Conservation (phyloP, 176 grass and related monocot genomes). For the Avena atlantica region DNA sequence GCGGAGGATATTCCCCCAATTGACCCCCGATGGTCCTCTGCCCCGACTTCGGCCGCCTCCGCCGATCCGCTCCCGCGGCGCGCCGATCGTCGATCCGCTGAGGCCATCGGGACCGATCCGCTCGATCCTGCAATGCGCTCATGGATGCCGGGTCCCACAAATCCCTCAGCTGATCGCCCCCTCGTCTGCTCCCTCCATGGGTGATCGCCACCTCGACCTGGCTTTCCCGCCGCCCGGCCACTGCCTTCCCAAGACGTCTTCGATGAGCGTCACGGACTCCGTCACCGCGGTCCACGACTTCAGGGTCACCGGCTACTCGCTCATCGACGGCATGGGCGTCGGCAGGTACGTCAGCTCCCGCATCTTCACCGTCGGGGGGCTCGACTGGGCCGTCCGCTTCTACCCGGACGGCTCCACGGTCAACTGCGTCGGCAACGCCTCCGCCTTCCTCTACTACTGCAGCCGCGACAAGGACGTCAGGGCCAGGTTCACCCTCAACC, state of each 20-base stretch:
- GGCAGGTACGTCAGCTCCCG: slow-evolving; percentile 48
- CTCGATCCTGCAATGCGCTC: not conserved
- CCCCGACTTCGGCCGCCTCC: not conserved
- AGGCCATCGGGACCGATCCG: not conserved
- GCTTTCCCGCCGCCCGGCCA: not conserved
- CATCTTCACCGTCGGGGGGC: slow-evolving; percentile 51
- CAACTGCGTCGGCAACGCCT: slow-evolving; percentile 30
- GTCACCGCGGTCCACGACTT: slow-evolving; percentile 51
- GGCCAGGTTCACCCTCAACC: slow-evolving; percentile 35
- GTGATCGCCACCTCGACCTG: not conserved
- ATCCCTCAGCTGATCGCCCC: not conserved
- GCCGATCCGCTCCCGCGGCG: slow-evolving; percentile 2
- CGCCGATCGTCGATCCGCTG: not conserved
- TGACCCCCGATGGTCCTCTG: not conserved
- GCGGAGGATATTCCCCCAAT: not conserved
- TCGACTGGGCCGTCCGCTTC: slow-evolving; percentile 52
- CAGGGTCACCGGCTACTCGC: slow-evolving; percentile 43
- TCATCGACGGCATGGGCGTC: slow-evolving; percentile 46
- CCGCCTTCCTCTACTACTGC: slow-evolving; percentile 50
- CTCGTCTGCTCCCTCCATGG: not conserved
- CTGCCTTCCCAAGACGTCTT: slow-evolving; percentile 38
- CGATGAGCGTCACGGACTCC: slow-evolving; percentile 43
- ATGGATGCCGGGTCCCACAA: not conserved
- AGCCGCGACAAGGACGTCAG: slow-evolving; percentile 21
- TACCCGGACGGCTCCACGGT: slow-evolving; percentile 43